Conservation (phyloP, 2,329 filamentous ascomycete genomes). For the Fusarium napiforme region DNA sequence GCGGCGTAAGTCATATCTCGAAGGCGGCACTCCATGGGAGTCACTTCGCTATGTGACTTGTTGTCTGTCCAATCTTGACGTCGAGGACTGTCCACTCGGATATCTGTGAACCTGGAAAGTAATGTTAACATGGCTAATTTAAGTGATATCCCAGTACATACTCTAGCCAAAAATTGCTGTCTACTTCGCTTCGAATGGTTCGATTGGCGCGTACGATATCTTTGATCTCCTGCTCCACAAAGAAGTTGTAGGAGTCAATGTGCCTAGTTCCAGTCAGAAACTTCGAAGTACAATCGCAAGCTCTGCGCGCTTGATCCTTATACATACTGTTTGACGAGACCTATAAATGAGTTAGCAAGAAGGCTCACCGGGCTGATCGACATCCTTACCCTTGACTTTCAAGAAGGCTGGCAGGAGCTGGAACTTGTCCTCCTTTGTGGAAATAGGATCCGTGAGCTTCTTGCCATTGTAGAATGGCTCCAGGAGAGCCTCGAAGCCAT, state of each 20-base stretch:
- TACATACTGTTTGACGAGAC: constrained; percentile 85
- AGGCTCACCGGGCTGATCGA: neutral
- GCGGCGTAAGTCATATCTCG: constrained; percentile 98
- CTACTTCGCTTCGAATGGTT: constrained; percentile 89
- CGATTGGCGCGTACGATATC: constrained; percentile 95
- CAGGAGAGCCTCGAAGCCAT: constrained; percentile 73
- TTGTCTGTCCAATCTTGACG: constrained; percentile 80
- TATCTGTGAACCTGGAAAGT: constrained; percentile 76
- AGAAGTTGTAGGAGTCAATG: constrained; percentile 99
- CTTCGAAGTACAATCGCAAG: neutral
- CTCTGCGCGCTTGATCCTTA: neutral
- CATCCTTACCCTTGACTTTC: constrained; percentile 82
- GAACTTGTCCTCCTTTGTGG: constrained; percentile 86
- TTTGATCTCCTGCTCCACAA: constrained; percentile 95
- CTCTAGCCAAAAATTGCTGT: constrained; percentile 92
- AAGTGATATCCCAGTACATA: constrained; percentile 35
- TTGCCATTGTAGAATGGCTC: constrained; percentile 77
- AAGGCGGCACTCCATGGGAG: constrained; percentile 94
- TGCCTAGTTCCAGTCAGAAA: constrained; percentile 60
- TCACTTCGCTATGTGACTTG: constrained; percentile 78
- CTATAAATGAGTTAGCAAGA: constrained; percentile 47
- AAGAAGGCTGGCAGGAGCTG: constrained; percentile 97
- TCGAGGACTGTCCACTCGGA: constrained; percentile 84
- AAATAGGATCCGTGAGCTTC: constrained; percentile 73
- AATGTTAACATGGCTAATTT: constrained; percentile 10